Base-by-base conservation (phyloP, 768 basidiomycete species). In the Panaeolus cyanescens region DNA sequence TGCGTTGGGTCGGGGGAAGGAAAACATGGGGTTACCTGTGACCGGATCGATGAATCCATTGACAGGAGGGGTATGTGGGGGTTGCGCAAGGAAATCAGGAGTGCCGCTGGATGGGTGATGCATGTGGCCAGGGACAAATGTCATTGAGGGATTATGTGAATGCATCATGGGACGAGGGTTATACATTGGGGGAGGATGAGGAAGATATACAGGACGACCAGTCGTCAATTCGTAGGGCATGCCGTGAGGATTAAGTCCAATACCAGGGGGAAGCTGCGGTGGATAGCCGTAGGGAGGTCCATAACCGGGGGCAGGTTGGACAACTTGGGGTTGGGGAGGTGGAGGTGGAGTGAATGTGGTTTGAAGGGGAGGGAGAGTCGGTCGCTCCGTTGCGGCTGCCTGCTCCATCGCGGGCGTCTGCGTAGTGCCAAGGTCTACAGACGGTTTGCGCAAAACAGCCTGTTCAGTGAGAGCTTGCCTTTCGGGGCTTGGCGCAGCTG, bases 191-290 rank as follows among this genome's bases (percentile, higher is more conserved):
- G 81, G 78, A 19, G 85, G 83, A n/a, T 81, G 74, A 63, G 87
- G 83, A 30, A 93, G 79, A 67, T 89, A 89, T 32, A 94, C 87
- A 10, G 91, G 85, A 36, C 90, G 91, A 37, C 93, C 93, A 4
- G 91, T 93, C 13, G 91, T 86, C 56, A 93, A 70, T 72, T 94
- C 92, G 69, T 88, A 93, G n/a, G 91, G 80, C 76, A 92, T 81
- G 32, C 92, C 92, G 62, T 90, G 87, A 58, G 86, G 84, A 64
- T 87, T 87, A 69, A 92, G 75, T 13, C 83, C 91, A 55, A 93
- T 81, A 54, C 92, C 92, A 13, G 86, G 86, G 3, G 91, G 87
- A n/a, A 92, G 84, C 19, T 88, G 63, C 6, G 80, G 72, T 5
- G 80, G 77, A 70, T 85, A 91, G 2, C 77, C 76, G 58, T 90